Evolutionary conservation across 2,329 filamentous ascomycete species (phyloP).

Genomic region (Scleromitrula shiraiana): DNA sequence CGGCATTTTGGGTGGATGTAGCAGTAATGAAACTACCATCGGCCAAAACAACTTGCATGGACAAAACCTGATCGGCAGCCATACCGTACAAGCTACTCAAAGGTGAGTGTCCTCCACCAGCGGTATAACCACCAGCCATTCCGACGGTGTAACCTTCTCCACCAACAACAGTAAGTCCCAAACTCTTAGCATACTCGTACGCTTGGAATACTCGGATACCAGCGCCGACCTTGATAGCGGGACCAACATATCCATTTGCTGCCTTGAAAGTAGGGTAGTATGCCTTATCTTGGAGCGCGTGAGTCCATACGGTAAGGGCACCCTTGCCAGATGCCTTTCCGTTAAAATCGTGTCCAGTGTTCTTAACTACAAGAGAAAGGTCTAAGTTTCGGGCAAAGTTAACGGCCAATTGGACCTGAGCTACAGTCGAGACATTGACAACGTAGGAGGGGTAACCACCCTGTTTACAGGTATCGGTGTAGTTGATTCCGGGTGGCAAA

Average conservation of each 20-base stretch:
- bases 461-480: slow-evolving; percentile 10
- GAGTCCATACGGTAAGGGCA: slow-evolving; percentile 41
- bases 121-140: slow-evolving; percentile 41
- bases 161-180: slow-evolving; percentile 42
- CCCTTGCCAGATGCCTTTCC: slow-evolving; percentile 40
- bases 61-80: slow-evolving; percentile 44
- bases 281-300: slow-evolving; percentile 36
- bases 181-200: slow-evolving; percentile 34
- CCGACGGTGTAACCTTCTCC: slow-evolving; percentile 34
- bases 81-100: slow-evolving; percentile 47
- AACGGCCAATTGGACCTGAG: slow-evolving; percentile 21
- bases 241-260: slow-evolving; percentile 28
- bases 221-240: slow-evolving; percentile 33
- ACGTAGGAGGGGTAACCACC: slow-evolving; percentile 17
- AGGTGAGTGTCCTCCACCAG: slow-evolving; percentile 53
- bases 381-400: slow-evolving; percentile 30
- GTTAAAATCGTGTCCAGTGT: slow-evolving; percentile 40
- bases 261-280: slow-evolving; percentile 28
- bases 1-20: slow-evolving; percentile 14
- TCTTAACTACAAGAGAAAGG: slow-evolving; percentile 33
- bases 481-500: slow-evolving; percentile 16
- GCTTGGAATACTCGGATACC: slow-evolving; percentile 38
- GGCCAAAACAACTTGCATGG: slow-evolving; percentile 19
- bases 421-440: slow-evolving; percentile 21
- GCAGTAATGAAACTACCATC: slow-evolving; percentile 19